phyloP scores from a whole-genome alignment of 164 flowering plant species.

The Chimonanthus salicifolius region DNA sequence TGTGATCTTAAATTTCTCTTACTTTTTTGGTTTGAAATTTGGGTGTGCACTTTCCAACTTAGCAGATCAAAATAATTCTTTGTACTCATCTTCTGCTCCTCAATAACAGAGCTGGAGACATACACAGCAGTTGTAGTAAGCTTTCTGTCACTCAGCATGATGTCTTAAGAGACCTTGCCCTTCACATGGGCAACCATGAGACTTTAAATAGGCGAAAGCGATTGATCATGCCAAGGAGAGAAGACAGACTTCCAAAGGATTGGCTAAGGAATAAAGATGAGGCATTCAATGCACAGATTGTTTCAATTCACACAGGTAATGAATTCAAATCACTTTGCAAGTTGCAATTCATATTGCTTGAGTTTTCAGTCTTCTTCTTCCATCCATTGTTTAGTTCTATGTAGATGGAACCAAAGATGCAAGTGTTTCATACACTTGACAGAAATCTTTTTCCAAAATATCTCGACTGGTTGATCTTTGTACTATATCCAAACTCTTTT shows the following conservation, averaged over 20 bases:
- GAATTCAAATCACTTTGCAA: not conserved
- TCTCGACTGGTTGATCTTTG: not conserved
- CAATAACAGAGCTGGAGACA: constrained; percentile 49
- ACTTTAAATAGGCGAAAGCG: constrained; percentile 37
- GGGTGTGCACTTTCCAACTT: not conserved
- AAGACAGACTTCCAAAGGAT: constrained; percentile 48
- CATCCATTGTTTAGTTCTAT: not conserved
- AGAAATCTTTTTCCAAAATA: not conserved
- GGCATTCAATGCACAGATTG: constrained; percentile 59
- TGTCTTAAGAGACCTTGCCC: constrained; percentile 70
- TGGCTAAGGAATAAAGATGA: constrained; percentile 54
- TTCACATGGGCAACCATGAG: constrained; percentile 41
- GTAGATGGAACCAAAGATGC: not conserved
- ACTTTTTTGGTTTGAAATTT: not conserved
- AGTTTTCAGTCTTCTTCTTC: not conserved
- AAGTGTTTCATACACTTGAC: not conserved
- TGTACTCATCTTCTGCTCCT: constrained; percentile 4
- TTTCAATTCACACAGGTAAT: constrained; percentile 72
- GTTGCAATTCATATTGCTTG: not conserved
- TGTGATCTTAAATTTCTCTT: not conserved
- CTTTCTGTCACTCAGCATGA: constrained; percentile 68
- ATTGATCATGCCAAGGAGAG: constrained; percentile 66
- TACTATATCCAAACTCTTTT: not conserved
- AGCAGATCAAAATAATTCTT: not conserved
- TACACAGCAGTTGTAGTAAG: constrained; percentile 53